Percentiles rank a stretch among this genome's conserved stretches.
Conservation (phyloP, 208 protist genomes). For the Acanthamoeba culbertsoni region DNA sequence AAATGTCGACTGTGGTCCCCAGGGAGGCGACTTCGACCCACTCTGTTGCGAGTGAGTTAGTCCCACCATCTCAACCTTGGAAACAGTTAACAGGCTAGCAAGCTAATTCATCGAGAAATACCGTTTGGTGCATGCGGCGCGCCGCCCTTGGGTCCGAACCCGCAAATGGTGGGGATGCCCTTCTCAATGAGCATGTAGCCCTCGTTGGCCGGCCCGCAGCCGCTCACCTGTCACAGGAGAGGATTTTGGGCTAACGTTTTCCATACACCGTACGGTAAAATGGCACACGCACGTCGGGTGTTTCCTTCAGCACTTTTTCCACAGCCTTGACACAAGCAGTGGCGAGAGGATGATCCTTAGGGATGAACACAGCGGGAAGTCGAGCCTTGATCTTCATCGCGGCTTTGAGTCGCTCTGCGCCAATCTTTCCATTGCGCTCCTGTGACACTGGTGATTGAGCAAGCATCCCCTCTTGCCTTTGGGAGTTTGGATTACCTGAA, state of each 20-base stretch:
- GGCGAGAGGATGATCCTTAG: background rate
- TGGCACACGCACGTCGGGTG: background rate
- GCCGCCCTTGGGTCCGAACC: constrained; percentile 15
- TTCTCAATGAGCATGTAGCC: constrained; percentile 42
- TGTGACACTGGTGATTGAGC: background rate
- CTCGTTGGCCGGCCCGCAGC: constrained; percentile 5
- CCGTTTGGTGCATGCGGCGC: background rate
- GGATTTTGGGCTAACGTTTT: too few relatives aligned
- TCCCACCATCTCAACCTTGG: background rate
- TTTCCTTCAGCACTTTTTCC: background rate
- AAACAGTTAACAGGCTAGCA: background rate
- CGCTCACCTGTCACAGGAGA: background rate
- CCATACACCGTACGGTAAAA: too few relatives aligned
- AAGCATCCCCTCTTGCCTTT: background rate
- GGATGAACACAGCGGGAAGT: background rate
- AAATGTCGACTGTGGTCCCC: background rate
- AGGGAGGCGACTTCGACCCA: background rate
- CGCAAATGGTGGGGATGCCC: constrained; percentile 25
- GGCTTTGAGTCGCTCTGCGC: background rate
- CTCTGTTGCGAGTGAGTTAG: background rate
- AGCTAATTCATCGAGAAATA: background rate
- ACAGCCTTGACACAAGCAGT: background rate
- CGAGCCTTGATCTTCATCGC: background rate
- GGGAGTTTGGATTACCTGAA: background rate
- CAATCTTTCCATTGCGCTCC: background rate